phyloP scores from a whole-genome alignment of 352 stramenopile species.

The Bremia lactucae region DNA sequence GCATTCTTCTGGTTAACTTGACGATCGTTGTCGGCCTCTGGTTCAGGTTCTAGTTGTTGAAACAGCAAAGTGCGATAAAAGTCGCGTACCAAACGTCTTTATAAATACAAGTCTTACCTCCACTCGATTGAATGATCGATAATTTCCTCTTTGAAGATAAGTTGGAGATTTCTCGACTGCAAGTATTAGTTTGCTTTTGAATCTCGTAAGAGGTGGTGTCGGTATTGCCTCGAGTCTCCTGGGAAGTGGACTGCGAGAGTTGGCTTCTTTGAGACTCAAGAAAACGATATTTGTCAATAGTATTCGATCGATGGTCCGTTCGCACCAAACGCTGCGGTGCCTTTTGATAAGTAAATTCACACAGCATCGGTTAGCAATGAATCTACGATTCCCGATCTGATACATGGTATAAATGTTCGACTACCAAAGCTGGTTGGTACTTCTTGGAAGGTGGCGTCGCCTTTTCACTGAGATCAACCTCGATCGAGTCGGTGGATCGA shows the following conservation, averaged over 20 bases:
- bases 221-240: too few relatives aligned
- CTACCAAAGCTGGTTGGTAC: conserved; percentile 54
- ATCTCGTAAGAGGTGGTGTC: too few relatives aligned
- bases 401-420: too few relatives aligned
- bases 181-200: background rate
- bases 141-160: conserved; percentile 23
- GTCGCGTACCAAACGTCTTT: background rate
- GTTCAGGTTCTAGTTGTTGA: conserved; percentile 15
- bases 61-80: background rate
- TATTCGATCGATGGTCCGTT: conserved; percentile 75
- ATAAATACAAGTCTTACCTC: conserved; percentile 7
- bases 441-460: conserved; percentile 46
- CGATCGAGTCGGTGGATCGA: conserved; percentile 25
- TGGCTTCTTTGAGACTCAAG: conserved; percentile 62
- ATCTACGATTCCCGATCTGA: background rate
- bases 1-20: conserved; percentile 34
- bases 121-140: conserved; percentile 14
- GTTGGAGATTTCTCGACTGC: background rate
- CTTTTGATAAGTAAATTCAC: conserved; percentile 12
- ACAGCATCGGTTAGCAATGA: background rate
- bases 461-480: conserved; percentile 54
- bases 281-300: conserved; percentile 83
- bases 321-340: conserved; percentile 71
- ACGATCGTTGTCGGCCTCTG: conserved; percentile 18
- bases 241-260: conserved; percentile 21